These are phyloP conservation scores for Lentinula aciculospora DNA, from an alignment of 768 basidiomycete species.

Conservation along the genomic window DNA sequence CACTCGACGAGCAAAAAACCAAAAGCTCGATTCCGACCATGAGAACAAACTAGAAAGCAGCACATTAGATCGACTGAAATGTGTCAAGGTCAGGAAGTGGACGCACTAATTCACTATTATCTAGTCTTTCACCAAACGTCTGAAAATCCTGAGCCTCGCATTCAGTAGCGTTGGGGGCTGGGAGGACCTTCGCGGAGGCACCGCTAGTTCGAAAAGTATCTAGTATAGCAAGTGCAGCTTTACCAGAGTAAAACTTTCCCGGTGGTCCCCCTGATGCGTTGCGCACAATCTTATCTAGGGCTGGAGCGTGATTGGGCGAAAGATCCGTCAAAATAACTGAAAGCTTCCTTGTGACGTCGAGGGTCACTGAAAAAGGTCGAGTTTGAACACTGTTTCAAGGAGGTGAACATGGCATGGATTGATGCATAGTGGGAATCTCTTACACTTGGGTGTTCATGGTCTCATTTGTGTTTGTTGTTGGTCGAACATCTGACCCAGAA, in stretches of 20 bases:
- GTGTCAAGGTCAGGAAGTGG: too few species aligned
- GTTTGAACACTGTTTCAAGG: conserved; percentile 21
- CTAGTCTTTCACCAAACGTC: conserved; percentile 43
- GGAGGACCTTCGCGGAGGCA: conserved; percentile 39
- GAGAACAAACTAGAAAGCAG: conserved; percentile 46
- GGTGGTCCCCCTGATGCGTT: conserved; percentile 36
- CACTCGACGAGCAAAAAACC: conserved; percentile 54
- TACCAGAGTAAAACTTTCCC: conserved; percentile 54
- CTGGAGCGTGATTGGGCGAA: conserved; percentile 21
- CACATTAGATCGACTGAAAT: neutral
- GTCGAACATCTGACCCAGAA: neutral
- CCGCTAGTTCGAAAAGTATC: conserved; percentile 46
- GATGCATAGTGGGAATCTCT: neutral
- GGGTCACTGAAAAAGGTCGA: conserved; percentile 38
- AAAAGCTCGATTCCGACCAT: conserved; percentile 47
- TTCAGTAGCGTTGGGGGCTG: conserved; percentile 32
- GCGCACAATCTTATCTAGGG: conserved; percentile 31
- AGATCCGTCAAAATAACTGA: conserved; percentile 43
- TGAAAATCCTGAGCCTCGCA: conserved; percentile 42
- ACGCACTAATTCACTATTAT: conserved; percentile 46
- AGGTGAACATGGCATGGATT: neutral
- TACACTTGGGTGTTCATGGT: neutral
- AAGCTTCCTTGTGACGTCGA: conserved; percentile 45
- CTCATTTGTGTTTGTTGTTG: neutral
- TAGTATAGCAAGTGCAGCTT: conserved; percentile 45